Base-by-base conservation (phyloP, 805 yeast genomes). In the Debaryomyces hansenii region DNA sequence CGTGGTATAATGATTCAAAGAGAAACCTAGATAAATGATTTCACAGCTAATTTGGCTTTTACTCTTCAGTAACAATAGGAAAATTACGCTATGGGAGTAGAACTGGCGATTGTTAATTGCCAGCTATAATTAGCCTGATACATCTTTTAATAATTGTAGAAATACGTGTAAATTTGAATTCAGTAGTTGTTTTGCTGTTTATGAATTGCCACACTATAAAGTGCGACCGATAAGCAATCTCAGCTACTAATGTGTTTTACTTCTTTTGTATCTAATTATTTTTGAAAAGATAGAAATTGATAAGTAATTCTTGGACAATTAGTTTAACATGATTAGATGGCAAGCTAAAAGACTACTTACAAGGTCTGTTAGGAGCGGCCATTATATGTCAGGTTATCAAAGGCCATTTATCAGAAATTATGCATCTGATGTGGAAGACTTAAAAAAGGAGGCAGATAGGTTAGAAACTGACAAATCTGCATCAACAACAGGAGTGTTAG, bases 1-100 rank as follows among this genome's bases (percentile, higher is more conserved):
- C 44, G 67, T 73, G 72, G 75, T 67, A 54, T 66, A 56, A 57
- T 56, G 76, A 74, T 73, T 74, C 78, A 74, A 73, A 74, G 73
- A 72, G 77, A 67, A 61, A 77, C 73, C 78, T 57, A 74, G 73
- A 72, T 41, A 54, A 45, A 42, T 20, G 24, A 44, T 37, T 33
- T 51, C 62, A 51, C 52, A 48, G 47, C 50, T 53, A 53, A 51
- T 50, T 52, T 46, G 44, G 54, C 56, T 52, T 50, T 46, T 47
- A 42, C 44, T 46, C 45, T 46, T 44, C 38, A 48, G 53, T 48
- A 50, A 46, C 40, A 21, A 37, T 31, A 18, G 29, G 36, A 11
- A 31, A 31, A 40, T 38, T 50, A 55, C 62, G 63, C 57, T 56
- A 58, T 46, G 57, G 62, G 58, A 50, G 55, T 53, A 53, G 60